Conservation (phyloP, 164 flowering plant genomes). For the Sextonia rubra region DNA sequence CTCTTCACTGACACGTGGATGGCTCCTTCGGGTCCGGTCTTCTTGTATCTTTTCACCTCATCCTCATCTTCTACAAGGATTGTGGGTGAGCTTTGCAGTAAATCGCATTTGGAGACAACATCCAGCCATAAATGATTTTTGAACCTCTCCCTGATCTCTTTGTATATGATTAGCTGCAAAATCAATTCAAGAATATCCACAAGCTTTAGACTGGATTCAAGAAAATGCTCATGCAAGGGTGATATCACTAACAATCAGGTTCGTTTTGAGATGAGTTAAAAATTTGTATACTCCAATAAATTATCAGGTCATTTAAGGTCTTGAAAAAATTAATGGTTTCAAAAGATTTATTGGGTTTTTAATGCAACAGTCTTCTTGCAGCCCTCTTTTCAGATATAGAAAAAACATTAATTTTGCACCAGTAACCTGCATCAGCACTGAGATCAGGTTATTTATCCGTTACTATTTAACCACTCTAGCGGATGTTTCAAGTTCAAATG, state of each 20-base stretch:
- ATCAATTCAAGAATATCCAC: not conserved
- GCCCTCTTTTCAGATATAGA: too few species aligned
- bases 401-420: too few species aligned
- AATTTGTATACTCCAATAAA: not conserved
- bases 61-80: constrained; percentile 39
- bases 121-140: constrained; percentile 83
- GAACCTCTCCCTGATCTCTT: constrained; percentile 79
- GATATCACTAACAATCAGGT: not conserved
- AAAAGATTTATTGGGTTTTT: too few species aligned
- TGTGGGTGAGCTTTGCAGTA: constrained; percentile 49
- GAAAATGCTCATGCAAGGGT: not conserved
- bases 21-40: constrained; percentile 76
- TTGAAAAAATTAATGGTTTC: not conserved
- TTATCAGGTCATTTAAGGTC: not conserved
- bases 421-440: too few species aligned
- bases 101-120: constrained; percentile 88
- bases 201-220: not conserved
- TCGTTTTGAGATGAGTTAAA: not conserved
- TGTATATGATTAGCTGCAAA: constrained; percentile 67
- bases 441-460: too few species aligned
- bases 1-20: constrained; percentile 70
- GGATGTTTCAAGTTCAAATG: too few species aligned
- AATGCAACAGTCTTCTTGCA: too few species aligned
- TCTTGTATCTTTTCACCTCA: constrained; percentile 64
- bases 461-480: too few species aligned